phyloP scores from a whole-genome alignment of 495 filamentous ascomycete genomes.

The Amphirosellinia nigrospora region DNA sequence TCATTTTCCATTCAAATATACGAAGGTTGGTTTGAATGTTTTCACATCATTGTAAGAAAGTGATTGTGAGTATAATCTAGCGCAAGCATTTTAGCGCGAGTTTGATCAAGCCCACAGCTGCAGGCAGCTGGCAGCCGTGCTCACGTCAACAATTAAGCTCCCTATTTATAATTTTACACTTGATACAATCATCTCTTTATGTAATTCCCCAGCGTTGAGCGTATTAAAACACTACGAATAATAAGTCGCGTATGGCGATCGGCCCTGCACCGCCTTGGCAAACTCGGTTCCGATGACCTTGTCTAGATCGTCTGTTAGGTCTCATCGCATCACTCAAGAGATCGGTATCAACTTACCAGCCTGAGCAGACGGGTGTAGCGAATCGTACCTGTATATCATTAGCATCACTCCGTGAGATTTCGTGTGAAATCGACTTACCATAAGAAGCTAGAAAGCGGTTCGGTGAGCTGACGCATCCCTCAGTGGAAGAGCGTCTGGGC shows the following conservation, averaged over 20 bases:
- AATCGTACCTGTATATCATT: conserved; percentile 59
- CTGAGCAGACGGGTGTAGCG: conserved; percentile 70
- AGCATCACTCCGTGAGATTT: conserved; percentile 37
- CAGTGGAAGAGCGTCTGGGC: conserved; percentile 42
- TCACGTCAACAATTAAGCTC: no score
- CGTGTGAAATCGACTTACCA: conserved; percentile 42
- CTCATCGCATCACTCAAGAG: conserved; percentile 36
- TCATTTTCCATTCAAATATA: background rate
- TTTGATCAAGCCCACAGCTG: background rate
- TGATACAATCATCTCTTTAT: background rate
- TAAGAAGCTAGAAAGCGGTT: conserved; percentile 47
- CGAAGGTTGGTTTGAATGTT: background rate
- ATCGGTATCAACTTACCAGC: conserved; percentile 52
- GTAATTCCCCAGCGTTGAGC: no score
- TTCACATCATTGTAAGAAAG: background rate
- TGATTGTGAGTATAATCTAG: background rate
- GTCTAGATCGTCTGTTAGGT: conserved; percentile 49
- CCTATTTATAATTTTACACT: background rate
- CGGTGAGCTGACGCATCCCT: conserved; percentile 40
- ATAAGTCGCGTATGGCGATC: conserved; percentile 60
- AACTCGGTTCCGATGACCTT: conserved; percentile 64
- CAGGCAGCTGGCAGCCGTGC: background rate
- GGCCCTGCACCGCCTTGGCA: conserved; percentile 62
- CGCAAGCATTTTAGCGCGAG: background rate
- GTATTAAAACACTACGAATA: background rate